These are phyloP conservation scores for Ophiostoma sp. DNA, from an alignment of 2,329 filamentous ascomycete species.

Conservation along the genomic window DNA sequence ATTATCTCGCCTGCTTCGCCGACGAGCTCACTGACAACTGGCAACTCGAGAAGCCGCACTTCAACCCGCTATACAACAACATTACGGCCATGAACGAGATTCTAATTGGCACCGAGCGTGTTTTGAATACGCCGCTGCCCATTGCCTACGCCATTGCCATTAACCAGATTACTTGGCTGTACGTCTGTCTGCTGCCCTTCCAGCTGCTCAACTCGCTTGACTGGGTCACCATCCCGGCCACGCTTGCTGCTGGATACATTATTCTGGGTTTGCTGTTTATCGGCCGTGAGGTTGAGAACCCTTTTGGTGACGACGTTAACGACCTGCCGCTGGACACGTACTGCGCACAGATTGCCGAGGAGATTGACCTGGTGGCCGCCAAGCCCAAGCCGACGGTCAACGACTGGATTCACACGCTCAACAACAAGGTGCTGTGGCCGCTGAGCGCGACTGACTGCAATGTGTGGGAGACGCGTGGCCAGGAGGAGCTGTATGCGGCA, in stretches of 20 bases:
- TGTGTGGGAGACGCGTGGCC: conserved; percentile 43
- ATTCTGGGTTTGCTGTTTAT: conserved; percentile 68
- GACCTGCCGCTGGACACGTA: conserved; percentile 65
- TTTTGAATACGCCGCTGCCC: conserved; percentile 70
- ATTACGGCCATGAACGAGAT: conserved; percentile 63
- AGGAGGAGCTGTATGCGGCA: conserved; percentile 2
- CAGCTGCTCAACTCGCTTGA: conserved; percentile 60
- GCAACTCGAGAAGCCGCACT: conserved; percentile 51
- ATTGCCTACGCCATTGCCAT: conserved; percentile 74
- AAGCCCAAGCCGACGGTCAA: conserved; percentile 50
- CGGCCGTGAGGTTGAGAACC: conserved; percentile 68
- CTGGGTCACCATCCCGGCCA: conserved; percentile 71
- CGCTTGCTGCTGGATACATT: conserved; percentile 66
- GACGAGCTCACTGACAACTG: conserved; percentile 55
- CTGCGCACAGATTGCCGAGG: conserved; percentile 62
- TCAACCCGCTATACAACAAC: conserved; percentile 35
- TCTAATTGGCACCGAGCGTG: conserved; percentile 65
- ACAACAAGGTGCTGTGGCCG: conserved; percentile 44
- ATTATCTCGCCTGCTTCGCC: conserved; percentile 63
- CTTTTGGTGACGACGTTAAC: conserved; percentile 68
- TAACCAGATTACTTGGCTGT: conserved; percentile 74
- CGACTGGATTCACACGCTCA: conserved; percentile 47
- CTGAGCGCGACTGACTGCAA: conserved; percentile 47
- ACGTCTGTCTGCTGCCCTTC: conserved; percentile 70
- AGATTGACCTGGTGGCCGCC: conserved; percentile 63